Percentiles rank a stretch among this genome's conserved stretches.
phyloP scores from a whole-genome alignment of 148 eudicot species.

The Chenopodium quinoa region DNA sequence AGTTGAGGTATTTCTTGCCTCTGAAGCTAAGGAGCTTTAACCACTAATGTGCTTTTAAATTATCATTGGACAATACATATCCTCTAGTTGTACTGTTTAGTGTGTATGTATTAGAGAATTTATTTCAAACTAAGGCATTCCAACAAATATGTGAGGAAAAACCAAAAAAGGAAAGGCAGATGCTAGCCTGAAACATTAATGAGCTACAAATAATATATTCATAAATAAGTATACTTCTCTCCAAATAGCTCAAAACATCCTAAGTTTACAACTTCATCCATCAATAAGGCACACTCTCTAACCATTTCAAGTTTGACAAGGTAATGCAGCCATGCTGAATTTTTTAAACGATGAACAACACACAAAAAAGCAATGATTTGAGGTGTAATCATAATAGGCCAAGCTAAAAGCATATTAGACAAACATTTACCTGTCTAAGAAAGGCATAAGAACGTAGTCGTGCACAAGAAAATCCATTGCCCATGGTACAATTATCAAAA shows the following conservation, averaged over 20 bases:
- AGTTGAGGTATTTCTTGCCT: neutral
- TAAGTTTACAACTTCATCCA: neutral
- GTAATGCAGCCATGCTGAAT: neutral
- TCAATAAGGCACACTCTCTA: neutral
- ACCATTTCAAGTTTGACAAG: neutral
- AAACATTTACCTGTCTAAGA: conserved; percentile 79
- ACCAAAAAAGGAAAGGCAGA: neutral
- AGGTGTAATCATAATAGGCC: conserved; percentile 6
- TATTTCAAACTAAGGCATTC: neutral
- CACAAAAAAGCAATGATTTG: neutral
- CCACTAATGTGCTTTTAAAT: neutral
- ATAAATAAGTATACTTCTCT: neutral
- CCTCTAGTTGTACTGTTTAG: neutral
- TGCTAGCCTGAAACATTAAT: neutral
- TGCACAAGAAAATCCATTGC: conserved; percentile 86
- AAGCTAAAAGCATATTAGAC: conserved; percentile 19
- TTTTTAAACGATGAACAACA: neutral
- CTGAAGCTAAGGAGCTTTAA: neutral
- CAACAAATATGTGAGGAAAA: neutral
- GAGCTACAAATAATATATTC: neutral
- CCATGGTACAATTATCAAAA: conserved; percentile 75
- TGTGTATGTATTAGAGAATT: neutral
- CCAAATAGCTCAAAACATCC: neutral
- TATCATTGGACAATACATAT: neutral
- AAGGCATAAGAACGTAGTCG: conserved; percentile 94